Evolutionary conservation across 1,284 basidiomycete species (phyloP), one percentile per base, ranked within the genome.

Genomic region (Rhodotorula sp.): DNA sequence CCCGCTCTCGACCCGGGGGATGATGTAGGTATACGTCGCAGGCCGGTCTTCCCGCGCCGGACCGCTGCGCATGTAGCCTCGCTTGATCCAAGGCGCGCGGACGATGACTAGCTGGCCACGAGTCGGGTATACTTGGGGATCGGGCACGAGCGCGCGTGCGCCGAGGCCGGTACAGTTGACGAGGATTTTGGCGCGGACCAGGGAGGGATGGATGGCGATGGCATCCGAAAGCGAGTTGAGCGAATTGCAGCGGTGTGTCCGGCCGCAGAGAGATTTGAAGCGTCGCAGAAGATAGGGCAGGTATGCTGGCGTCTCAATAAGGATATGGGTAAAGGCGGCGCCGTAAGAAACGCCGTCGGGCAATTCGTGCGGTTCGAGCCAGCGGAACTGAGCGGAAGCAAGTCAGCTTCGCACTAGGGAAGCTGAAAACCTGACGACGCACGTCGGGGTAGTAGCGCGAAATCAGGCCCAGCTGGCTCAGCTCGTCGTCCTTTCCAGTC

Each of bases 301-400:
- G 76, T 91, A 91, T 13, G 83, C 79, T 0, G 87, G 85, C 0
- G 85, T 83, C 76, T 92, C 87, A 74, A 91, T 87, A 11, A 86
- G 87, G 50, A 91, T 72, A 0, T 88, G 89, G 7, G 81, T 85
- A 80, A 90, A 89, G 0, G 84, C 79, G 1, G 83, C 82, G 3
- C 87, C 88, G 11, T 80, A 79, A 13, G 80, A 78, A 28, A 84
- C 82, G 15, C 81, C 81, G 0, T 80, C 78, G 31, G 83, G 74
- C 24, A 87, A 81, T 47, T 84, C 80, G n/a, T 83, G 77, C 44
- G 81, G 70, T 0, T 81, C 76, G 7, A 88, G 78, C 24, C 77
- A 71, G 71, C 81, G 82, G 77, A 86, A 87, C 88, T 89, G 74
- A 31, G 52, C 20, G 10, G 22, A n/a, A 22, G 28, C 18, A 2